Evolutionary conservation across 2,329 filamentous ascomycete genomes (phyloP), one percentile per base, ranked within the genome.

Genomic region (Claviceps sorghi): DNA sequence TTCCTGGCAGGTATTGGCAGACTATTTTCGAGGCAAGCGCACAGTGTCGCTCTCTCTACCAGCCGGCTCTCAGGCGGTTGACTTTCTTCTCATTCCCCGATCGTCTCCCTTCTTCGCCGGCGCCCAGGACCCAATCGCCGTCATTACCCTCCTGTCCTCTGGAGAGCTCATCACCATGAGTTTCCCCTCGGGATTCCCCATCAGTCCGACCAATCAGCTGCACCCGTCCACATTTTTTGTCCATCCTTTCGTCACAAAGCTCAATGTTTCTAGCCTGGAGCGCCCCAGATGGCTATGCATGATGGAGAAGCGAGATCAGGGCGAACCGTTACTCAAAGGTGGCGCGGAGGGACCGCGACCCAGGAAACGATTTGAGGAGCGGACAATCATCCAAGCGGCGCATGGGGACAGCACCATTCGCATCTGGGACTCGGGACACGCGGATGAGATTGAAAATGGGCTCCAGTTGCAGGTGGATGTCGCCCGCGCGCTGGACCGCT

Each of bases 401-500:
- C 91, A 98, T 65, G 88, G 84, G 3, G 93, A 98, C 67, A 88
- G 90, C 51, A 94, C 86, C 0, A 75, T 98, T n/a, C 78, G 90
- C 34, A 73, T 97, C 7, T 98, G 90, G 89, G 93, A 98, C 67
- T 80, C 84, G 21, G 93, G 93, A 0, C 86, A 95, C 61, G 86
- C 82, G 15, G 93, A 98, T 62, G 88, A 96, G 61, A 86, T 98
- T 49, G 93, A 98, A 66, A 97, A 97, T 61, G 76, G 80, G 13
- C 74, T 75, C 4, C 76, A 88, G 51, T 71, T 97, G 26, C 91
- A 98, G 68, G 82, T 95, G 6, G 91, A 98, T 61, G 74, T 97
- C 40, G 84, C 86, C 7, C 79, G 88, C 57, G 87, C 91, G 2
- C 73, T 97, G 4, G 86, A 84, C 50, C 80, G 88, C n/a, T 84